Percentiles rank a stretch among this genome's conserved stretches.
These are phyloP conservation scores for Xerocomellus amylosporus DNA, from an alignment of 768 basidiomycete species.

Conservation along the genomic window DNA sequence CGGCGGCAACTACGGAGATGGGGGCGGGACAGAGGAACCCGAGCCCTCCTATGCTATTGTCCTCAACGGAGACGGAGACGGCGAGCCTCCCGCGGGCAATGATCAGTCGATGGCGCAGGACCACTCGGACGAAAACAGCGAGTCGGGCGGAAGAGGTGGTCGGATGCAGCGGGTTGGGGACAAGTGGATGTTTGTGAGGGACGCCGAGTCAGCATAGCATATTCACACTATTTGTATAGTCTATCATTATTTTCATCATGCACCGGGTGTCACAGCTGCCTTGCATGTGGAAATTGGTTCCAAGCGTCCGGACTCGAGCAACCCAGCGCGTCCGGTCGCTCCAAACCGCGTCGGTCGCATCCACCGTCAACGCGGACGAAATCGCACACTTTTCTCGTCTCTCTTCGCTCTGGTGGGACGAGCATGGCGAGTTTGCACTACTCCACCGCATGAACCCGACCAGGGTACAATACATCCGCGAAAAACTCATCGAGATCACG, in stretches of 20 bases:
- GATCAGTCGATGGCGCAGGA: not conserved
- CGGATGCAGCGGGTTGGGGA: constrained; percentile 71
- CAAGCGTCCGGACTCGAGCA: no score
- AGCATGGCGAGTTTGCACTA: constrained; percentile 82
- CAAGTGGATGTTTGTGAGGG: constrained; percentile 68
- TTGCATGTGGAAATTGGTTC: no score
- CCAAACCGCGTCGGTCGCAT: constrained; percentile 19
- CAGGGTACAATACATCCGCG: constrained; percentile 75
- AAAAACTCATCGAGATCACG: constrained; percentile 66
- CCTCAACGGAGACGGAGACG: constrained; percentile 54
- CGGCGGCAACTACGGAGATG: constrained; percentile 54
- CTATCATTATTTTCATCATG: constrained; percentile 3
- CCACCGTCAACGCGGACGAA: constrained; percentile 67
- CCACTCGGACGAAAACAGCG: not conserved
- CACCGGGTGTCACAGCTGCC: no score
- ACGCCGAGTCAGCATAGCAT: constrained; percentile 25
- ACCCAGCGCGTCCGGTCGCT: constrained; percentile 11
- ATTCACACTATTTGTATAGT: constrained; percentile 23
- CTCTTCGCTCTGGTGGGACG: constrained; percentile 95
- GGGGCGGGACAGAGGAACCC: constrained; percentile 27
- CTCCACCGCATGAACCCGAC: constrained; percentile 96
- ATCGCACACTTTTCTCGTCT: constrained; percentile 87
- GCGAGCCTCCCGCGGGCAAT: constrained; percentile 11
- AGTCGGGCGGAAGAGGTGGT: constrained; percentile 30
- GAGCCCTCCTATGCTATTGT: constrained; percentile 57